Base-by-base conservation (phyloP, 306 rosid genomes). In the Ammopiptanthus mongolicus region DNA sequence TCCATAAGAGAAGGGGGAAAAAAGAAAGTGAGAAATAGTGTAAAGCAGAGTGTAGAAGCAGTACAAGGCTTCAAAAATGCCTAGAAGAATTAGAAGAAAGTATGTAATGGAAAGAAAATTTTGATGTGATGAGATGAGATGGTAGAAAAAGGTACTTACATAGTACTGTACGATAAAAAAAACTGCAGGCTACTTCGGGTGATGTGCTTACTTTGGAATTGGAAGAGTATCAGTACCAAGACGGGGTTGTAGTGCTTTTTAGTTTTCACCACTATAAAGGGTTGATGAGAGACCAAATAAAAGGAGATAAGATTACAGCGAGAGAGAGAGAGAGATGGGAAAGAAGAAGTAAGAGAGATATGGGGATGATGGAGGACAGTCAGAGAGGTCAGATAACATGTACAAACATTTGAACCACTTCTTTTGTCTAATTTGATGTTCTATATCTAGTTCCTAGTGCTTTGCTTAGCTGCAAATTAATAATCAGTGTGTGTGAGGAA, bases 321-420 rank as follows among this genome's bases (percentile, higher is more conserved):
- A 73, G 81, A 78, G 65, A 63, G 51, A 82, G 47, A 62, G 48
- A 70, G 36, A 57, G 77, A 25, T 75, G 89, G 83, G 53, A 51
- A 78, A 68, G 79, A 76, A 56, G 22, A 53, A 37, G 56, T 5
- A 36, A 41, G 0, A 21, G 83, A 23, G 58, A 39, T 51, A 66
- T 33, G 82, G 73, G 59, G 73, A 74, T 73, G 84, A 80, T n/a
- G 75, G 83, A 63, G 83, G 15, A 55, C 86, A 76, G n/a, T n/a
- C n/a, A n/a, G n/a, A n/a, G 80, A 73, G 69, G n/a, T n/a, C n/a
- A 23, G 80, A 75, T 33, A 29, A 68, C 63, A 80, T 65, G 69
- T 28, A 79, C 74, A 52, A 52, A 62, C 78, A 74, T 77, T 33
- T 14, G 66, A 73, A 82, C 86, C 77, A 73, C 80, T 74, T 78